Evolutionary conservation across 495 filamentous ascomycete species (phyloP).

Genomic region (Rusavskia elegans): DNA sequence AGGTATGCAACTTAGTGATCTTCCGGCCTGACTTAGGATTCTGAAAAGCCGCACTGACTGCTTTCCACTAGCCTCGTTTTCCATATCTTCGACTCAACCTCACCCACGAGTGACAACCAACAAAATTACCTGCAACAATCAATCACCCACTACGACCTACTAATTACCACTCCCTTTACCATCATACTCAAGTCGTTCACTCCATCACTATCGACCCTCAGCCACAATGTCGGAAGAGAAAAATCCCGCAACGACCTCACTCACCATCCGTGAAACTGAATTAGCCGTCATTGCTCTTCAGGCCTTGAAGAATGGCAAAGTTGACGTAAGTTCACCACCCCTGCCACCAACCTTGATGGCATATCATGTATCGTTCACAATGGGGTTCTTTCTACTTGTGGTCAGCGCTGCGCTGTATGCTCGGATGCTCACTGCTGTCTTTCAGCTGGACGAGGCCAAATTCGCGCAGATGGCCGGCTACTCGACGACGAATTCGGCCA

Average conservation of each 20-base stretch:
- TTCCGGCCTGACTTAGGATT: too few species aligned
- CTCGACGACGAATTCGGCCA: too few species aligned
- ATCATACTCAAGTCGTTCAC: too few species aligned
- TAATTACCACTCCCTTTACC: not conserved
- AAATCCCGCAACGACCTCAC: not conserved
- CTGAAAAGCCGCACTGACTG: too few species aligned
- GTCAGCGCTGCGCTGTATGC: too few species aligned
- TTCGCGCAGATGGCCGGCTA: too few species aligned
- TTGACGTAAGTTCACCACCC: not conserved
- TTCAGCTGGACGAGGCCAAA: not conserved
- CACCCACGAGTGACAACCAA: too few species aligned
- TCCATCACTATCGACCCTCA: not conserved
- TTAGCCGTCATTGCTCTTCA: constrained; percentile 5
- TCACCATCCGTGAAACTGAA: constrained; percentile 6
- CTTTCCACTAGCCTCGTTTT: too few species aligned
- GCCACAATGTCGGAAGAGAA: not conserved
- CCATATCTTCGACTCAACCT: too few species aligned
- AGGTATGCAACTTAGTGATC: too few species aligned
- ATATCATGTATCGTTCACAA: not conserved
- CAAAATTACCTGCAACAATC: not conserved
- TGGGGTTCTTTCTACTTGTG: not conserved
- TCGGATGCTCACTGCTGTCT: not conserved
- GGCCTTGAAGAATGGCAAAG: not conserved
- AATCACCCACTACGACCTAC: not conserved
- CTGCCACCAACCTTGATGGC: not conserved